Base-by-base conservation (phyloP, 225 moss, liverwort and hornwort species). In the Sphagnum tenellum region DNA sequence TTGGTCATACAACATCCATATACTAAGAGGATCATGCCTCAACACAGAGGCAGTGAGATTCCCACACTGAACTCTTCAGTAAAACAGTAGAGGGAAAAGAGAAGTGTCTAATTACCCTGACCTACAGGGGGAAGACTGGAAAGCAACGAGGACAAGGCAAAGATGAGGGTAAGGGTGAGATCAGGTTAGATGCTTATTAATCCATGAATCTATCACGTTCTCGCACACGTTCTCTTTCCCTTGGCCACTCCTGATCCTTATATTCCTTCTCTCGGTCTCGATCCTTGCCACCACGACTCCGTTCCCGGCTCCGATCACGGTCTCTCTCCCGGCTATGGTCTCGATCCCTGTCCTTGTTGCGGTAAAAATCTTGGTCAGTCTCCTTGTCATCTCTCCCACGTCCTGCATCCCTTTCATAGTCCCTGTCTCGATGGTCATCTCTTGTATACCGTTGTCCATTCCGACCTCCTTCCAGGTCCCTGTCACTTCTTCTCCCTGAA, bases 201-300 rank as follows among this genome's bases (percentile, higher is more conserved):
- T 88, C 88, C 66, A 90, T 56, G 57, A 91, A 80, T 75, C 86
- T 82, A 60, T 91, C 91, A 9, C 91, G 86, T 61, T 82, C 84
- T 71, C 86, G 75, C 12, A 82, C 84, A 65, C 86, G 76, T 48
- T 88, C 82, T 46, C 76, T 67, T 8, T 81, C 78, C 72, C 67
- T 77, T 50, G 56, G 69, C 48, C 74, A 61, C 70, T 74, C 53
- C 61, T 76, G 63, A 68, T 76, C 72, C 59, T 60, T 72, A 58
- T 72, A 64, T 12, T 62, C 77, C 53, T 76, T 72, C 45, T 61
- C 86, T 68, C 72, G 73, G 12, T 77, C 86, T 4, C 77, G 74
- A 9, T 75, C 79, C 45, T 76, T 67, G 45, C 75, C 72, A 5
- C 75, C 67, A 11, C 65, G 46, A 5, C 49, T 55, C 66, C 55